These are phyloP conservation scores for Cryphonectria parasitica DNA, from an alignment of 2,329 filamentous ascomycete species.

Conservation along the genomic window DNA sequence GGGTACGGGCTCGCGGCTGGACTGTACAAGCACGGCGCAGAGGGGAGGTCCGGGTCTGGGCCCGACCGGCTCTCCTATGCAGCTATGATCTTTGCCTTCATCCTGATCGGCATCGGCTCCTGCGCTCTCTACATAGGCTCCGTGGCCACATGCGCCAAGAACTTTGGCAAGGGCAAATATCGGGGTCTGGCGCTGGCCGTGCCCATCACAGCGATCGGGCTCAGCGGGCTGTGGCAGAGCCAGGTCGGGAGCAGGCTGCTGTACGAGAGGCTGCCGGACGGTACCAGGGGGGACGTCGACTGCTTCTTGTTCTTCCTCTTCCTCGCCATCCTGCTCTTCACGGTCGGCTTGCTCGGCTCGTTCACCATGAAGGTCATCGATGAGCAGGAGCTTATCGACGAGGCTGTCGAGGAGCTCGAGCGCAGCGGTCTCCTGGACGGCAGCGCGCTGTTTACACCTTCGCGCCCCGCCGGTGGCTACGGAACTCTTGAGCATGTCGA, in stretches of 20 bases:
- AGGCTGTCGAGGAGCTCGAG: conserved; percentile 88
- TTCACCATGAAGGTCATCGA: conserved; percentile 79
- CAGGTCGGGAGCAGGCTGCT: conserved; percentile 82
- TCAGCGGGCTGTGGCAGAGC: conserved; percentile 95
- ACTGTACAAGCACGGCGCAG: conserved; percentile 63
- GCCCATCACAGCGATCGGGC: conserved; percentile 88
- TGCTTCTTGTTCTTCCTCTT: conserved; percentile 91
- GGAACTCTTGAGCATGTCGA: conserved; percentile 57
- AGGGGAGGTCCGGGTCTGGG: conserved; percentile 47
- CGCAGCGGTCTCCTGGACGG: conserved; percentile 80
- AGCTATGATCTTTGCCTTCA: conserved; percentile 84
- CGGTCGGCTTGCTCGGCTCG: conserved; percentile 72
- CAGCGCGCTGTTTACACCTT: conserved; percentile 70
- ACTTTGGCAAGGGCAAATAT: conserved; percentile 87
- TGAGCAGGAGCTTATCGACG: conserved; percentile 85
- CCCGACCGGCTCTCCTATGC: conserved; percentile 68
- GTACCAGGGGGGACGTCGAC: conserved; percentile 65
- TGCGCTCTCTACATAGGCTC: conserved; percentile 87
- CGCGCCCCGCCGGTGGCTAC: conserved; percentile 52
- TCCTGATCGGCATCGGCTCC: conserved; percentile 80
- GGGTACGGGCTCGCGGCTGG: conserved; percentile 86
- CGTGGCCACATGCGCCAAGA: conserved; percentile 97
- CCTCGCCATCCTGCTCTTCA: conserved; percentile 70
- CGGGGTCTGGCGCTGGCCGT: conserved; percentile 86
- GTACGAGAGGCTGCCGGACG: conserved; percentile 68